These are phyloP conservation scores for Magnolia changhungtana DNA, from an alignment of 164 flowering plant species.

Conservation along the genomic window DNA sequence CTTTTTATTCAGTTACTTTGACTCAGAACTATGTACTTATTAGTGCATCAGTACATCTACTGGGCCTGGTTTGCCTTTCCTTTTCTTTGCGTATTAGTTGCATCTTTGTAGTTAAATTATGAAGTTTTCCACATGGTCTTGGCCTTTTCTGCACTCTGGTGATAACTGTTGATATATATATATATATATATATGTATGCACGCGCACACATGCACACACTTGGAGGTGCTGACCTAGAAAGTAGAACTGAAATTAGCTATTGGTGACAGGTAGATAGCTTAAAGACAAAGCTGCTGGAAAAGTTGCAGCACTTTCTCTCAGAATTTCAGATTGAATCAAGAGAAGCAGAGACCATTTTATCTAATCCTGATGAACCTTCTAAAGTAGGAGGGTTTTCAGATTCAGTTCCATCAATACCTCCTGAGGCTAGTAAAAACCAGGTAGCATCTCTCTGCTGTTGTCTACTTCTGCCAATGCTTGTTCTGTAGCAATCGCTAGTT, in stretches of 20 bases:
- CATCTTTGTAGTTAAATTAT: too few species aligned
- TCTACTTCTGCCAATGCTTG: neutral
- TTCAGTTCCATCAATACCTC: constrained; percentile 26
- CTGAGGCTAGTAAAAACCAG: constrained; percentile 38
- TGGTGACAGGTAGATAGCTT: constrained; percentile 69
- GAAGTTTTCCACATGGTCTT: neutral
- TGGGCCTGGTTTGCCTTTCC: too few species aligned
- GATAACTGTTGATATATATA: too few species aligned
- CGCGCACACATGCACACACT: neutral
- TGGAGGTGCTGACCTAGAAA: constrained; percentile 10
- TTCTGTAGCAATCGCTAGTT: neutral
- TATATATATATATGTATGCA: too few species aligned
- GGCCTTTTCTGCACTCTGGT: neutral
- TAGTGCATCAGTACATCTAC: too few species aligned
- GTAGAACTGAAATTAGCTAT: constrained; percentile 10
- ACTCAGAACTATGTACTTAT: too few species aligned
- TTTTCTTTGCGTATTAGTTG: too few species aligned
- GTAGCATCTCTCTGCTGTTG: constrained; percentile 3
- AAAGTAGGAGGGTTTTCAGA: constrained; percentile 32
- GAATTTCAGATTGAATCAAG: constrained; percentile 56
- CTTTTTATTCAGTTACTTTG: too few species aligned
- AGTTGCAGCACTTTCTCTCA: constrained; percentile 57
- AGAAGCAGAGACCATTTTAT: constrained; percentile 25
- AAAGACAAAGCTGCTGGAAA: constrained; percentile 75
- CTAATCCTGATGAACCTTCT: constrained; percentile 35